phyloP scores from a whole-genome alignment of 345 rosid genomes.

The Gossypium bickii region DNA sequence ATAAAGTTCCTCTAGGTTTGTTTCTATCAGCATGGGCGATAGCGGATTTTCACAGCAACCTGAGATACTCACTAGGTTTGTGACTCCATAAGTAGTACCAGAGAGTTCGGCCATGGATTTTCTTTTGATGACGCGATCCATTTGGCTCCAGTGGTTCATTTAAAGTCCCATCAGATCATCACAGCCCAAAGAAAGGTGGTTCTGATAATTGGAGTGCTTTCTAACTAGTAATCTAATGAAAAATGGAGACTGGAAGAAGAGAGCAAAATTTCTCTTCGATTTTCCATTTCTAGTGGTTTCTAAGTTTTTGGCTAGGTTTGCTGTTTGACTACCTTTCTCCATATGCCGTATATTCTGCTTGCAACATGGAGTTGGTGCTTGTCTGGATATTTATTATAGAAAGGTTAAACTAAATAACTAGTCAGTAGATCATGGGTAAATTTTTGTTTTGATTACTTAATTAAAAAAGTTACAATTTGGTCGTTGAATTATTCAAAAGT shows the following conservation, averaged over 20 bases:
- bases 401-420: no score
- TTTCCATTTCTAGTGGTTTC: background rate
- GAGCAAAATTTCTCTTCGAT: background rate
- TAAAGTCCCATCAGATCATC: slow-evolving; percentile 66
- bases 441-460: no score
- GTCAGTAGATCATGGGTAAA: no score
- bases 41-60: slow-evolving; percentile 35
- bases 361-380: background rate
- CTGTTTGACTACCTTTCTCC: background rate
- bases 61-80: slow-evolving; percentile 50
- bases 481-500: no score
- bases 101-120: slow-evolving; percentile 51
- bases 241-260: background rate
- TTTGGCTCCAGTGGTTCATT: slow-evolving; percentile 85
- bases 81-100: slow-evolving; percentile 55
- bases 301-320: slow-evolving; percentile 10
- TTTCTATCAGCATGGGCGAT: slow-evolving; percentile 71
- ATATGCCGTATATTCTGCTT: slow-evolving; percentile 30
- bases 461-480: no score
- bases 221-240: slow-evolving; percentile 28
- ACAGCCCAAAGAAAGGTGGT: slow-evolving; percentile 55
- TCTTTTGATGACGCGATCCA: slow-evolving; percentile 84
- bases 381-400: no score
- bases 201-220: slow-evolving; percentile 64
- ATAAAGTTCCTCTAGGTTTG: slow-evolving; percentile 84